phyloP scores from a whole-genome alignment of 257 asterid genomes.

The Solanum chmielewskii region DNA sequence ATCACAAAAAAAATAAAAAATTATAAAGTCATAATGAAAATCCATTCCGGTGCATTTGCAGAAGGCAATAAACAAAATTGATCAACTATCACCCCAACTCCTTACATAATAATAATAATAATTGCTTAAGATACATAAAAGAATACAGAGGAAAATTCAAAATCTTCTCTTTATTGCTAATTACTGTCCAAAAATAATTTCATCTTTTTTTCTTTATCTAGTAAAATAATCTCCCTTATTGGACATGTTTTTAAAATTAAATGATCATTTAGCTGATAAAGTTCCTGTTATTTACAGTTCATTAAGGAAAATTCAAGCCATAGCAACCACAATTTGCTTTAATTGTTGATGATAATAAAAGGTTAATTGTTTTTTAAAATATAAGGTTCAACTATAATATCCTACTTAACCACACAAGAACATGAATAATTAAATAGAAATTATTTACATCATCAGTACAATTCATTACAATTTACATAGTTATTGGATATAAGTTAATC shows the following conservation, averaged over 20 bases:
- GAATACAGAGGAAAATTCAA: not conserved
- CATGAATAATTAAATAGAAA: not conserved
- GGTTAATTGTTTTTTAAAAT: not conserved
- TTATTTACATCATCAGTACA: not conserved
- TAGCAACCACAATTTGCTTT: not conserved
- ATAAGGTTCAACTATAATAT: not conserved
- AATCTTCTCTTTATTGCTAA: not conserved
- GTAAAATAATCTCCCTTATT: not conserved
- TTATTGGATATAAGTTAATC: too few species aligned
- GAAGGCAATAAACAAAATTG: not conserved
- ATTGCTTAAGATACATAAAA: not conserved
- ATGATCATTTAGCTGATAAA: not conserved
- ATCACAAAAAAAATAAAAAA: not conserved
- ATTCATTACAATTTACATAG: not conserved
- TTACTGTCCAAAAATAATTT: not conserved
- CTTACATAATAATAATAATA: not conserved
- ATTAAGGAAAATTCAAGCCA: conserved; percentile 6
- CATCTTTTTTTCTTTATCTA: not conserved
- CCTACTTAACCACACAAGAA: too few species aligned
- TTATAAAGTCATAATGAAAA: not conserved
- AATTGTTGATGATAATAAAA: not conserved
- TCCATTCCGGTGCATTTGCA: not conserved
- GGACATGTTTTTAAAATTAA: not conserved
- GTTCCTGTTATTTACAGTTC: not conserved
- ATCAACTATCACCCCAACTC: not conserved